Base-by-base conservation (phyloP, 2,329 filamentous ascomycete species). In the Trichoderma sp. region DNA sequence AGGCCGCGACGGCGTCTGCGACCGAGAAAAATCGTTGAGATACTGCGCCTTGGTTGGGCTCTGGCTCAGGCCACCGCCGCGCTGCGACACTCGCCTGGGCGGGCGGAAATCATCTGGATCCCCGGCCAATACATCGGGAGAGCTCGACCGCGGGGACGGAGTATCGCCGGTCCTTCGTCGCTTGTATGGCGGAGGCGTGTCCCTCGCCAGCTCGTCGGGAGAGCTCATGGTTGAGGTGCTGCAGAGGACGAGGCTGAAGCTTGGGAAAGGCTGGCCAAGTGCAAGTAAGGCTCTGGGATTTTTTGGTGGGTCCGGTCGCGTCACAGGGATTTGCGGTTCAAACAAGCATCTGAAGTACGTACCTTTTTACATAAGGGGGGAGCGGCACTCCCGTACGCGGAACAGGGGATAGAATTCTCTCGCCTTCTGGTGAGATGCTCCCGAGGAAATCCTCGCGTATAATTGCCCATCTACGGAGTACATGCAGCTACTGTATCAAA, bases 161-260 rank as follows among this genome's bases (percentile, higher is more conserved):
- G 76, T 76, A 61, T 78, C 76, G 32, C 75, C 73, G 4, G 80
- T 82, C 74, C 77, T 81, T 61, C 77, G 80, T 63, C 81, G 77
- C 74, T 83, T 83, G 30, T 65, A 69, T 14, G 72, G 74, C 15
- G 76, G 75, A 53, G 79, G 77, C 28, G 78, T 76, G 26, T 74
- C 66, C n/a, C 72, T 75, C 11, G 75, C 75, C 43, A 70, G 73
- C 24, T 79, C 76, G 51, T 77, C 75, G 51, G 76, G 75, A 21
- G 77, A 76, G 62, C 77, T 76, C 81, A 82, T 83, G 66, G 65
- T 73, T 67, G 68, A 18, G 58, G 26, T 34, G 57, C 15, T 53
- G 36, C 18, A 63, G 62, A 30, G n/a, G 60, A 53, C 73, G 70
- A 75, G 74, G 75, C 73, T 73, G 75, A 73, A 32, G 53, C 57